phyloP scores from a whole-genome alignment of 345 rosid genomes.

The Pistacia atlantica region DNA sequence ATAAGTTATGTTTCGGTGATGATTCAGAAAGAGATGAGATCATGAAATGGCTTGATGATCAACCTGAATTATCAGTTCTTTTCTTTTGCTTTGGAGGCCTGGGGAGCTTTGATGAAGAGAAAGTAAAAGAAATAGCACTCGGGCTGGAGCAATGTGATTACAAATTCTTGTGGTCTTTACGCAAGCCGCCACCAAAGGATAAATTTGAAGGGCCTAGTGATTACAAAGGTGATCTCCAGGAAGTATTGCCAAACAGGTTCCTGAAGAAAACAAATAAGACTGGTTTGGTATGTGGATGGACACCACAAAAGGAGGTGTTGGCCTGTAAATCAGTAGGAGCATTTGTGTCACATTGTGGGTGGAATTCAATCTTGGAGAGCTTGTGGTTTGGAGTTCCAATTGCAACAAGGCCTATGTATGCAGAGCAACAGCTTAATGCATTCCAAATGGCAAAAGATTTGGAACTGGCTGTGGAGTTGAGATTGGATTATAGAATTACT shows the following conservation, averaged over 20 bases:
- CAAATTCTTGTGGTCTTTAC: conserved; percentile 22
- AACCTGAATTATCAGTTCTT: conserved; percentile 31
- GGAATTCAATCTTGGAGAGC: conserved; percentile 46
- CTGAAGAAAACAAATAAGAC: conserved; percentile 8
- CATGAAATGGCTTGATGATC: conserved; percentile 35
- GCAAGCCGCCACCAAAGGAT: background rate
- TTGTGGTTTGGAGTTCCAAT: conserved; percentile 33
- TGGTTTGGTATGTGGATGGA: conserved; percentile 29
- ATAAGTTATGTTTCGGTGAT: background rate
- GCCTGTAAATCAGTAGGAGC: conserved; percentile 23
- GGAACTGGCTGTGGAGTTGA: conserved; percentile 23
- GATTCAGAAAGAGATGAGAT: background rate
- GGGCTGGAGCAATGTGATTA: conserved; percentile 30
- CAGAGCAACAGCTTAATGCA: conserved; percentile 40
- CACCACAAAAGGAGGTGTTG: conserved; percentile 26
- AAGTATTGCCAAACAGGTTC: conserved; percentile 13
- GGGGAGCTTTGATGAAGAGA: conserved; percentile 10
- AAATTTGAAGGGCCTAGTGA: background rate
- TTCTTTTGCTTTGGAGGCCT: conserved; percentile 41
- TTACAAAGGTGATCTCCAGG: background rate
- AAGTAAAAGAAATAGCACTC: conserved; percentile 24
- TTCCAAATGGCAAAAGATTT: conserved; percentile 27
- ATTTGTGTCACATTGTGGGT: conserved; percentile 42
- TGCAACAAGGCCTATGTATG: conserved; percentile 33
- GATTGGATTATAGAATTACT: background rate